A percentile compares a stretch with the other conserved stretches of the same genome.
phyloP scores from a whole-genome alignment of 768 basidiomycete genomes.

The Rhodotorula paludigena region DNA sequence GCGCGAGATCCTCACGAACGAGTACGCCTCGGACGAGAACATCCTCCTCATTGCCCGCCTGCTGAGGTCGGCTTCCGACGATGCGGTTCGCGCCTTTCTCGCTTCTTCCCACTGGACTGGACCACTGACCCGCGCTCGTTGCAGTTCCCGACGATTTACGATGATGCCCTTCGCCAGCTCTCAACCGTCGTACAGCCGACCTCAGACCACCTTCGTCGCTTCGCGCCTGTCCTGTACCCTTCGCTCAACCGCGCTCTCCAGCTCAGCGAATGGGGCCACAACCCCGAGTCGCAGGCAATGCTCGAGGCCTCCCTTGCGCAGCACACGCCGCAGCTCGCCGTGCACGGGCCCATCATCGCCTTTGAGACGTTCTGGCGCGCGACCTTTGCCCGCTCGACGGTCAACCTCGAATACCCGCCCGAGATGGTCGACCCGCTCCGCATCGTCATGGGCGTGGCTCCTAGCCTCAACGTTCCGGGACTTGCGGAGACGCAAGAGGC shows the following conservation, averaged over 20 bases:
- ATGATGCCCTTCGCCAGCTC: not conserved
- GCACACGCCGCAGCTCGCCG: not conserved
- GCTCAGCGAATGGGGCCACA: not conserved
- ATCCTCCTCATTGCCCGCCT: constrained; percentile 4
- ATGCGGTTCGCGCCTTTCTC: not conserved
- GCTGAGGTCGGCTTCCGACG: constrained; percentile 16
- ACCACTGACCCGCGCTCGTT: not conserved
- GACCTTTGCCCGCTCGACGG: not conserved
- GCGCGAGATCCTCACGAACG: not conserved
- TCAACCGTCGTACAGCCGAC: not conserved
- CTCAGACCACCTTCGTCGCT: not conserved
- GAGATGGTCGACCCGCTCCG: constrained; percentile 8
- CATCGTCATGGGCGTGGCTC: not conserved
- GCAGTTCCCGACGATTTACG: constrained; percentile 16
- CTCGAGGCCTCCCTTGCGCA: constrained; percentile 1
- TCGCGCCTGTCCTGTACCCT: constrained; percentile 1
- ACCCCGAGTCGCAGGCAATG: constrained; percentile 5
- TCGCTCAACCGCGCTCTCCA: constrained; percentile 20
- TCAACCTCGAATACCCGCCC: not conserved
- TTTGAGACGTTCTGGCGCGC: constrained; percentile 22
- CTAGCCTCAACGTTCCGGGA: not conserved
- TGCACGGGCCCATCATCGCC: constrained; percentile 6
- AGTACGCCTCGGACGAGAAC: not conserved
- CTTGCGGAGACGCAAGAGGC: constrained; percentile 8
- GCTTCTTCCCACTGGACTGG: not conserved